phyloP scores from a whole-genome alignment of 352 stramenopile species.

The Blastocystis sp. region DNA sequence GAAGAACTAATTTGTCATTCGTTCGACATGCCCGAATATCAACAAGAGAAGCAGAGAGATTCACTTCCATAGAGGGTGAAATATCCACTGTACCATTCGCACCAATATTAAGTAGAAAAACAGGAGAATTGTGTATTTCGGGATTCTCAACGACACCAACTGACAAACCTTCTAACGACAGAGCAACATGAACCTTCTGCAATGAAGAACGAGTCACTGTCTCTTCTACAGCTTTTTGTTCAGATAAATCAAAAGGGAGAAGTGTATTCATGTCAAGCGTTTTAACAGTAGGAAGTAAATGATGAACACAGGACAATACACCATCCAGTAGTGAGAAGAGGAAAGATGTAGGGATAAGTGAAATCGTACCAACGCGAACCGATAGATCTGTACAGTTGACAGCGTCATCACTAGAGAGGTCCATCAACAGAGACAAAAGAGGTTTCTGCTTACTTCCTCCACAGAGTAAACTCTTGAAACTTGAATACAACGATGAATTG shows the following conservation, averaged over 20 bases:
- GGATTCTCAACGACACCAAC: not conserved
- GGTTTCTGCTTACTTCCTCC: not conserved
- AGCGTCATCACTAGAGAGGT: no score
- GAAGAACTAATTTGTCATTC: not conserved
- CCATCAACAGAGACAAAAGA: not conserved
- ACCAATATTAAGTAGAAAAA: not conserved
- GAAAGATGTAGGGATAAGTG: not conserved
- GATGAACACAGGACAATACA: not conserved
- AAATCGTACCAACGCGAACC: not conserved
- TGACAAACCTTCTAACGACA: not conserved
- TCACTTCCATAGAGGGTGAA: not conserved
- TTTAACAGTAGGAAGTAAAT: not conserved
- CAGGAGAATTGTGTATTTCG: not conserved
- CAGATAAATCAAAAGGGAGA: not conserved
- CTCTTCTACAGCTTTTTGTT: not conserved
- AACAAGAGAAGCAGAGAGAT: not conserved
- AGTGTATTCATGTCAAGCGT: not conserved
- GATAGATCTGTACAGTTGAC: no score
- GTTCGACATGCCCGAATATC: constrained; percentile 44
- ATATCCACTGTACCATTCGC: not conserved
- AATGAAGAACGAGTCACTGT: not conserved
- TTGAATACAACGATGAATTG: not conserved
- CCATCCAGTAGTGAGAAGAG: not conserved
- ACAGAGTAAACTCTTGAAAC: not conserved
- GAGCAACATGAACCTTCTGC: not conserved